Percentiles rank a stretch among this genome's conserved stretches.
Conservation (phyloP, 2,329 filamentous ascomycete genomes). For the Aspergillus awamori region DNA sequence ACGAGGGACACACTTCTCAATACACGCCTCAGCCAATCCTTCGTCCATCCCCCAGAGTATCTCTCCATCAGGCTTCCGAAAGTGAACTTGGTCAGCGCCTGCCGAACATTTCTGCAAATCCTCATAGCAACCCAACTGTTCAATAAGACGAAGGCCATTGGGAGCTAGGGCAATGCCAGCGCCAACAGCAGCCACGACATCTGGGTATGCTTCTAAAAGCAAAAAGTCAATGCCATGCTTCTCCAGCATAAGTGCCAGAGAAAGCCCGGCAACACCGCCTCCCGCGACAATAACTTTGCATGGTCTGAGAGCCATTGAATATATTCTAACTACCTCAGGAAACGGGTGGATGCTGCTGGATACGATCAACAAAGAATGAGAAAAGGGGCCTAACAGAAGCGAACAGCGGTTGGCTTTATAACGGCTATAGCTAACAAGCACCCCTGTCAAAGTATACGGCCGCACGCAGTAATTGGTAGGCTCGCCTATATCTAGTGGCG, state of each 20-base stretch:
- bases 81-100: not conserved
- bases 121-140: slow-evolving; percentile 21
- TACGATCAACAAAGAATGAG: too few relatives aligned
- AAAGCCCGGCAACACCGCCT: slow-evolving; percentile 12
- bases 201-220: slow-evolving; percentile 22
- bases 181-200: slow-evolving; percentile 25
- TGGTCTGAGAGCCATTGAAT: not conserved
- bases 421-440: too few relatives aligned
- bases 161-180: slow-evolving; percentile 25
- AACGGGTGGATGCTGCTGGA: too few relatives aligned
- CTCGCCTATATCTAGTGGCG: too few relatives aligned
- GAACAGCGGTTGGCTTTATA: too few relatives aligned
- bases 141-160: slow-evolving; percentile 21
- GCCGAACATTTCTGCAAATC: not conserved
- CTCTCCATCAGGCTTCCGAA: not conserved
- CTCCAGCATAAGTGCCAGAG: slow-evolving; percentile 24
- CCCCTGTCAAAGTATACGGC: too few relatives aligned
- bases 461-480: too few relatives aligned
- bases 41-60: not conserved
- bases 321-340: too few relatives aligned
- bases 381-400: too few relatives aligned
- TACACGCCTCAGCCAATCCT: not conserved
- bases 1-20: not conserved
- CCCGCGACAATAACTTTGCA: slow-evolving; percentile 3
- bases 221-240: slow-evolving; percentile 24